phyloP scores from a whole-genome alignment of 805 yeast genomes.

The Candida germanica region DNA sequence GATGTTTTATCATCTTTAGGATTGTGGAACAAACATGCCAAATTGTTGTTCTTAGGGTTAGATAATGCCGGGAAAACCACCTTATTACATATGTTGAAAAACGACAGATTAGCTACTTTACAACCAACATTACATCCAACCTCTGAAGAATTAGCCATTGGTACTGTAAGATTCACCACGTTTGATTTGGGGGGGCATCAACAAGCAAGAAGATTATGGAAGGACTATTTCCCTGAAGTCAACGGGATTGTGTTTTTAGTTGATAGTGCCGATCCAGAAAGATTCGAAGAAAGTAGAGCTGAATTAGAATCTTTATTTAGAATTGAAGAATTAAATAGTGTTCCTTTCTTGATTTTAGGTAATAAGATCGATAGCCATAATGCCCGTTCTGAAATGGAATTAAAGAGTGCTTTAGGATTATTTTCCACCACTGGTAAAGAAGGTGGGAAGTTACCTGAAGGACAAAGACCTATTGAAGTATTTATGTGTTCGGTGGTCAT shows the following conservation, averaged over 20 bases:
- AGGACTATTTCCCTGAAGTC: constrained; percentile 98
- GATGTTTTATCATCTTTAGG: constrained; percentile 46
- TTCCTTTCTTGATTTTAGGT: constrained; percentile 92
- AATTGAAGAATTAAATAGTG: constrained; percentile 85
- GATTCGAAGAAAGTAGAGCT: constrained; percentile 91
- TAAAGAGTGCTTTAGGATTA: constrained; percentile 85
- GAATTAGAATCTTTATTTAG: constrained; percentile 91
- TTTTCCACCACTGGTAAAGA: constrained; percentile 82
- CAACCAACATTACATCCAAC: constrained; percentile 99
- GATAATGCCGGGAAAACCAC: constrained; percentile 50
- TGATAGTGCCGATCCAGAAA: constrained; percentile 94
- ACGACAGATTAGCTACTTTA: constrained; percentile 95
- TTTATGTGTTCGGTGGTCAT: constrained; percentile 97
- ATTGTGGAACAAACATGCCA: constrained; percentile 49
- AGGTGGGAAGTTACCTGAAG: constrained; percentile 61
- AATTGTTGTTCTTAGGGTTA: constrained; percentile 44
- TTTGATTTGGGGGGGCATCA: constrained; percentile 98
- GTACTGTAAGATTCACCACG: constrained; percentile 94
- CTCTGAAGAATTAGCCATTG: constrained; percentile 95
- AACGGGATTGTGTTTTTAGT: constrained; percentile 95
- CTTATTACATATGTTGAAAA: constrained; percentile 52
- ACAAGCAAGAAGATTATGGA: constrained; percentile 99
- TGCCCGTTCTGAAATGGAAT: constrained; percentile 93
- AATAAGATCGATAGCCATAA: constrained; percentile 93
- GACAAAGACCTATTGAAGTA: constrained; percentile 88